These are phyloP conservation scores for Spirogloea muscicola DNA, from an alignment of 139 green algal species.

Conservation along the genomic window DNA sequence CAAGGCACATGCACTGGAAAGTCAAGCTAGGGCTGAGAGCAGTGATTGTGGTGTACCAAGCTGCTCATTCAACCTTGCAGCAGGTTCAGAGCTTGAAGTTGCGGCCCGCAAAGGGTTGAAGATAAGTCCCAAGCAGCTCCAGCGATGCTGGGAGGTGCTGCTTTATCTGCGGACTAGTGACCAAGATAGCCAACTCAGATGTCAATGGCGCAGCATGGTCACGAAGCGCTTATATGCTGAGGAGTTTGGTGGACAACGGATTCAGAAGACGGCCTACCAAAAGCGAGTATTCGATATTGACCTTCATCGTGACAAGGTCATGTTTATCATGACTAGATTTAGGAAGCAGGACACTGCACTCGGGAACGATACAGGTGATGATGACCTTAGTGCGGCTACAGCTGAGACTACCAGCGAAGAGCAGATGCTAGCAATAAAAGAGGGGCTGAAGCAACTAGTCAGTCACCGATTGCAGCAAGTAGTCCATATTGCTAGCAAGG, in stretches of 20 bases:
- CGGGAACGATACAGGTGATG: background rate
- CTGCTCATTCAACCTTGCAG: background rate
- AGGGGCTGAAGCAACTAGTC: background rate
- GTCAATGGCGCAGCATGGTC: slow-evolving; percentile 9
- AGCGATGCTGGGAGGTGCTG: slow-evolving; percentile 27
- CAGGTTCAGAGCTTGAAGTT: background rate
- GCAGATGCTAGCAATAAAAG: background rate
- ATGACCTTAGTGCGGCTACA: background rate
- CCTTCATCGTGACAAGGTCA: slow-evolving; percentile 1
- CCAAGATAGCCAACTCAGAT: background rate
- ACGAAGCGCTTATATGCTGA: slow-evolving; percentile 1
- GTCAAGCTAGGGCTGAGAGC: background rate
- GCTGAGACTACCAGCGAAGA: slow-evolving; percentile 1
- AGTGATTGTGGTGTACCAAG: no score
- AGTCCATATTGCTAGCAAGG: background rate
- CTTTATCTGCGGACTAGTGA: slow-evolving; percentile 9
- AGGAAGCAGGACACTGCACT: background rate
- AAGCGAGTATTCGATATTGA: slow-evolving; percentile 11
- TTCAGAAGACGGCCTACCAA: background rate
- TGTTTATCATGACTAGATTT: slow-evolving; percentile 21
- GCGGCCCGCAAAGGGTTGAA: slow-evolving; percentile 3
- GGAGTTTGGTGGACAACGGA: slow-evolving; percentile 21
- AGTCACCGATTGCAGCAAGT: background rate
- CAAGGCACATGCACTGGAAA: slow-evolving; percentile 1
- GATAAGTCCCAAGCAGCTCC: slow-evolving; percentile 7